These are phyloP conservation scores for Asterella californica DNA, from an alignment of 225 moss, liverwort and hornwort genomes.

Conservation along the genomic window DNA sequence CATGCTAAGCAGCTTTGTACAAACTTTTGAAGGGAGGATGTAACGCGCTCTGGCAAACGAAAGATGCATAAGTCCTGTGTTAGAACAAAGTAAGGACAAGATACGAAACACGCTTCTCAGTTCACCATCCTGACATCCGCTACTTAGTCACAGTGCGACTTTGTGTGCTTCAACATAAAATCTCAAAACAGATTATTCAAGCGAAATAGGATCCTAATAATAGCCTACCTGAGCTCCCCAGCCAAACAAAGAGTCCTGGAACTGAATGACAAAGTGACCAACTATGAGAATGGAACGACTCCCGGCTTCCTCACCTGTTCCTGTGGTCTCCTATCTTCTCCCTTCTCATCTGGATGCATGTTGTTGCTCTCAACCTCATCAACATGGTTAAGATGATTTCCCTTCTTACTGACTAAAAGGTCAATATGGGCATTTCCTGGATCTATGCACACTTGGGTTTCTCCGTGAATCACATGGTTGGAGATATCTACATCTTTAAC, in stretches of 20 bases:
- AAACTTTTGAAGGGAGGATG: constrained; percentile 65
- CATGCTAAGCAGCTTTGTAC: constrained; percentile 65
- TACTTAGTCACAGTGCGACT: not conserved
- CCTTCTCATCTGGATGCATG: constrained; percentile 34
- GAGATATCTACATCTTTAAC: constrained; percentile 41
- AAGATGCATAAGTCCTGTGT: constrained; percentile 53
- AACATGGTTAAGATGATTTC: constrained; percentile 10
- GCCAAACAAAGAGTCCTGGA: constrained; percentile 17
- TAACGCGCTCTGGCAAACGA: constrained; percentile 68
- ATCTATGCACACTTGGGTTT: constrained; percentile 30
- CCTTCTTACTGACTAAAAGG: constrained; percentile 26
- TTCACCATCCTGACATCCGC: not conserved
- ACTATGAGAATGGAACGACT: constrained; percentile 16
- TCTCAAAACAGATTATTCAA: not conserved
- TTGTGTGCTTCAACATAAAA: not conserved
- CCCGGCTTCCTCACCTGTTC: constrained; percentile 39
- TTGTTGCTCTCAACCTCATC: constrained; percentile 27
- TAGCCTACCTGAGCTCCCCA: constrained; percentile 4
- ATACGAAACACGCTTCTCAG: constrained; percentile 12
- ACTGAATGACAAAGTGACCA: constrained; percentile 10
- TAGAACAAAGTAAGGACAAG: constrained; percentile 38
- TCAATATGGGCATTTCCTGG: constrained; percentile 24
- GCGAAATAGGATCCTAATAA: not conserved
- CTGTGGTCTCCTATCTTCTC: constrained; percentile 33
- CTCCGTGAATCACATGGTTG: constrained; percentile 31